Conservation (phyloP, 768 basidiomycete species). For the Trametes cinnabarina region DNA sequence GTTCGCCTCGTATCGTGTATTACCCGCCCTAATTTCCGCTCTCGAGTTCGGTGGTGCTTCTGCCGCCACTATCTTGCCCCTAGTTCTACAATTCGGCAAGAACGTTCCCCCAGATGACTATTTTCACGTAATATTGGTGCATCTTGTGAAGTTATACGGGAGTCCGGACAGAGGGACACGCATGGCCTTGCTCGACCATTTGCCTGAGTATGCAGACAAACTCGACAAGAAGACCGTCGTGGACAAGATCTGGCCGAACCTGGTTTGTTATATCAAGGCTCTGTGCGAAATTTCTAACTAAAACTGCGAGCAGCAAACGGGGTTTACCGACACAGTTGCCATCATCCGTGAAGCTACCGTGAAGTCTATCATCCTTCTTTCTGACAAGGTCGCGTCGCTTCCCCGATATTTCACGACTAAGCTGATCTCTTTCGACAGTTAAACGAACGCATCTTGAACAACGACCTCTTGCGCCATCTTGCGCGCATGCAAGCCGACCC, state of each 20-base stretch:
- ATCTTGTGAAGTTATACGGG: constrained; percentile 79
- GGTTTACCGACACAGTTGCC: constrained; percentile 92
- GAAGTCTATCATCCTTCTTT: constrained; percentile 78
- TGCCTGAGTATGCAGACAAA: constrained; percentile 82
- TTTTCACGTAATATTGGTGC: constrained; percentile 60
- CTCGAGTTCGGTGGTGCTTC: constrained; percentile 74
- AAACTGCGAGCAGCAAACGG: constrained; percentile 68
- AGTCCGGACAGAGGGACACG: constrained; percentile 91
- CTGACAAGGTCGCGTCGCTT: constrained; percentile 67
- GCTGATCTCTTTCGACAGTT: constrained; percentile 46
- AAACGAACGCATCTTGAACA: constrained; percentile 89
- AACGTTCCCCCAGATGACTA: constrained; percentile 73
- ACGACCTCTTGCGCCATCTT: constrained; percentile 88
- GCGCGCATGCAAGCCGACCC: constrained; percentile 91
- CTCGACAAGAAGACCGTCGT: constrained; percentile 81
- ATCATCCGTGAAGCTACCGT: constrained; percentile 94
- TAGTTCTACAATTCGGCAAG: constrained; percentile 79
- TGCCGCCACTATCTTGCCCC: constrained; percentile 74
- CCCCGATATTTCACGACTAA: not conserved
- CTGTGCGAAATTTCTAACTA: not conserved
- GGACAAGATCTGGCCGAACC: constrained; percentile 90
- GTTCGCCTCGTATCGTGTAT: constrained; percentile 80
- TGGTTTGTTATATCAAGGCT: constrained; percentile 49
- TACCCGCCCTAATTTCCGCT: constrained; percentile 80
- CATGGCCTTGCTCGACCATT: constrained; percentile 88